Conservation (phyloP, 306 rosid genomes). For the Astragalus glycyphyllos region DNA sequence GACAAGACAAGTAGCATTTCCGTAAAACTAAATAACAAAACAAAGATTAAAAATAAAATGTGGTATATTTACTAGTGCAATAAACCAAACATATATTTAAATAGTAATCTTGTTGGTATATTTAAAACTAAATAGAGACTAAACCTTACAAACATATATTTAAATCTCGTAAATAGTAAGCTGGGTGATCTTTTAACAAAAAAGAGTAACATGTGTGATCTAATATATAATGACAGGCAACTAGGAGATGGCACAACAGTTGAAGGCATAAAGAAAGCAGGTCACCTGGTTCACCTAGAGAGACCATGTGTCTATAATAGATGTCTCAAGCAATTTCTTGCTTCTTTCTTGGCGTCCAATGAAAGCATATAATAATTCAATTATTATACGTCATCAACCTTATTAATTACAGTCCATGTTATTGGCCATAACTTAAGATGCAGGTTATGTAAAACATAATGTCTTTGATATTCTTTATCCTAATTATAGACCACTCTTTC, state of each 20-base stretch:
- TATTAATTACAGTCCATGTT: too few species aligned
- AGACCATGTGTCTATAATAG: conserved; percentile 62
- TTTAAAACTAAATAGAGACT: too few species aligned
- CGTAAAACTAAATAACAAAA: too few species aligned
- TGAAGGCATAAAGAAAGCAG: conserved; percentile 67
- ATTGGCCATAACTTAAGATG: neutral
- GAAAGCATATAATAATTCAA: neutral
- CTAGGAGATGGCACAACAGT: conserved; percentile 63
- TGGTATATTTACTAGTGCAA: too few species aligned
- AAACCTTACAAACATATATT: too few species aligned
- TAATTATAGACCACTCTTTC: neutral
- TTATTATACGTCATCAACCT: neutral
- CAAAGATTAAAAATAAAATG: too few species aligned
- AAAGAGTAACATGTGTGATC: neutral
- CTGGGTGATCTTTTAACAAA: too few species aligned
- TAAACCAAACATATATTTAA: too few species aligned
- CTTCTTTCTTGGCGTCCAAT: conserved; percentile 35
- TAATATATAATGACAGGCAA: conserved; percentile 44
- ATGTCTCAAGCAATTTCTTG: conserved; percentile 44
- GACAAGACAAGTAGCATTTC: too few species aligned
- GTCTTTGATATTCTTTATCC: conserved; percentile 8
- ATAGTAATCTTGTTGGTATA: too few species aligned
- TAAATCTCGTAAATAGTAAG: too few species aligned
- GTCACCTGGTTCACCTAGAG: conserved; percentile 85
- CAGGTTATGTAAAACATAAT: neutral